Evolutionary conservation across 495 filamentous ascomycete genomes (phyloP).

Genomic region (Neurospora cerealis): DNA sequence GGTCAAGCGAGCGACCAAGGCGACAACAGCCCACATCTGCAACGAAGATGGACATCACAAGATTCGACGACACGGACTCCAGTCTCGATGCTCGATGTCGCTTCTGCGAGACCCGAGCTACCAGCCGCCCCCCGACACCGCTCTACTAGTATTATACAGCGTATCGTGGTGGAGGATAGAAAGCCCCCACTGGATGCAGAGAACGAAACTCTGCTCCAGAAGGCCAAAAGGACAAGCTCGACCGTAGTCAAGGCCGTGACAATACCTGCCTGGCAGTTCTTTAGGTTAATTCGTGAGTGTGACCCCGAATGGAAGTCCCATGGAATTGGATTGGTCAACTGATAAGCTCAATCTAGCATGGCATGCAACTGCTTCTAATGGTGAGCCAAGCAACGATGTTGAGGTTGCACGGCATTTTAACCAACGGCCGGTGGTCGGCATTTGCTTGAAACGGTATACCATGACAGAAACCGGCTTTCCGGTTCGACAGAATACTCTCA

Average conservation of each 20-base stretch:
- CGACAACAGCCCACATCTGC: slow-evolving; percentile 4
- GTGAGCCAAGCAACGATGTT: slow-evolving; percentile 32
- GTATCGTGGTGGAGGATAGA: slow-evolving; percentile 32
- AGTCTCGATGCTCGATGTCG: slow-evolving; percentile 4
- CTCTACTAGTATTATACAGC: slow-evolving; percentile 41
- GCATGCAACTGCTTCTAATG: slow-evolving; percentile 41
- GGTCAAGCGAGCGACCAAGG: slow-evolving; percentile 1
- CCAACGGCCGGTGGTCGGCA: slow-evolving; percentile 70
- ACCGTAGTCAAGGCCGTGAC: slow-evolving; percentile 70
- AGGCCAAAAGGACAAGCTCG: slow-evolving; percentile 32
- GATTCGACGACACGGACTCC: slow-evolving; percentile 14
- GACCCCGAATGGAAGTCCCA: neutral
- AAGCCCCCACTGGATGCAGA: slow-evolving; percentile 26
- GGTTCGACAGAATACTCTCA: slow-evolving; percentile 60
- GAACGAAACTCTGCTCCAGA: slow-evolving; percentile 25
- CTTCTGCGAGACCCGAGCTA: slow-evolving; percentile 11
- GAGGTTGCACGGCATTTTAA: slow-evolving; percentile 41
- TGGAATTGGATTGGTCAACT: slow-evolving; percentile 30
- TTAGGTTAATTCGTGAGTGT: slow-evolving; percentile 69
- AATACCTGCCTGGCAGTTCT: slow-evolving; percentile 98
- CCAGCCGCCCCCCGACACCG: slow-evolving; percentile 23
- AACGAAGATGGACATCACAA: slow-evolving; percentile 25
- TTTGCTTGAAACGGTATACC: slow-evolving; percentile 86
- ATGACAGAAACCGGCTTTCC: slow-evolving; percentile 59
- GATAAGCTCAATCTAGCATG: slow-evolving; percentile 51